phyloP scores from a whole-genome alignment of 2,329 filamentous ascomycete genomes.

The Eurotiales sp. region DNA sequence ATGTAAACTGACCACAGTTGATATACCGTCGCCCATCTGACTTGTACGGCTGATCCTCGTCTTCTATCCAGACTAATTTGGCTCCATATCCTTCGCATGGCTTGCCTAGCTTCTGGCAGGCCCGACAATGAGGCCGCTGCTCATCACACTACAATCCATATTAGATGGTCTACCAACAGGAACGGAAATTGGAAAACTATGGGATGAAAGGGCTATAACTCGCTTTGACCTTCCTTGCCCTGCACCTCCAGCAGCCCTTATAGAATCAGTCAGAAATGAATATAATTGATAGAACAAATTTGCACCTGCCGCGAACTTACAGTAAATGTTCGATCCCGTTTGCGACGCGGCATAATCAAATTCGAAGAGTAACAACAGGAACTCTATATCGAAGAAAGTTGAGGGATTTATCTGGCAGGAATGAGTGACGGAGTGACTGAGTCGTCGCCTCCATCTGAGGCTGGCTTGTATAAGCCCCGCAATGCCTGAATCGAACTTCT shows the following conservation, averaged over 20 bases:
- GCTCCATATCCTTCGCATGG: constrained; percentile 3
- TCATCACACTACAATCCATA: constrained; percentile 1
- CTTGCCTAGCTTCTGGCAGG: neutral
- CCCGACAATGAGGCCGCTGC: constrained; percentile 3
- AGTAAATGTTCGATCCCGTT: constrained; percentile 9
- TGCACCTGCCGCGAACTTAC: neutral
- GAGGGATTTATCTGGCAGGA: neutral
- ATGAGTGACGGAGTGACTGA: neutral
- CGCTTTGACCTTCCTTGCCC: neutral
- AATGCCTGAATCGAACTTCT: neutral
- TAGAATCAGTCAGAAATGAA: neutral
- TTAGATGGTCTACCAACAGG: neutral
- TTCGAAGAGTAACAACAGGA: neutral
- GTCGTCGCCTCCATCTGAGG: too few species aligned
- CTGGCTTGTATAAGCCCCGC: constrained; percentile 1
- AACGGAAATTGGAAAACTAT: neutral
- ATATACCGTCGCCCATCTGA: constrained; percentile 2
- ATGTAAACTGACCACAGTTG: neutral
- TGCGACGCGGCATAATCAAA: constrained; percentile 7
- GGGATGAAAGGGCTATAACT: neutral
- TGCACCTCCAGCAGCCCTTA: constrained; percentile 2
- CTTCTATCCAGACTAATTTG: constrained; percentile 3
- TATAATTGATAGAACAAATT: neutral
- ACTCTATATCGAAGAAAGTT: neutral
- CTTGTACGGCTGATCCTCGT: constrained; percentile 1